Base-by-base conservation (phyloP, 345 rosid species). In the Citrus australasica region DNA sequence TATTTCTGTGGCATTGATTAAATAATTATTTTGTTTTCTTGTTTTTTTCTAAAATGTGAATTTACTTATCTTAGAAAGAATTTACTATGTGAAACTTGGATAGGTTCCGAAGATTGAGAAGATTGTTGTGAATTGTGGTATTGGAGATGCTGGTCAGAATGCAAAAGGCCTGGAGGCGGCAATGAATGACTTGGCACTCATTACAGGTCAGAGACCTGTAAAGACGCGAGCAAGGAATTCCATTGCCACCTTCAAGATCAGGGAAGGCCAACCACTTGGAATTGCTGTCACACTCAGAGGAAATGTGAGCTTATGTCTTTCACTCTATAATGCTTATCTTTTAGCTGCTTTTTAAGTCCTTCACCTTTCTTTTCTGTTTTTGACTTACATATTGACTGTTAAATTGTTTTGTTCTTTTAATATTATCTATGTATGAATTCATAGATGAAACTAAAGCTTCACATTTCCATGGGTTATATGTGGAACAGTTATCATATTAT, bases 41-140 rank as follows among this genome's bases (percentile, higher is more conserved):
- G 42, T 38, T 38, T 8, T 4, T 71, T 30, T 55, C 53, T 60
- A 5, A 17, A 60, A 22, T 58, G 11, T 72, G 35, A 24, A 60
- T 19, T 73, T n/a, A 25, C 6, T 59, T 38, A 8, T 30, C 60
- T 69, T 46, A 27, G 6, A 53, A 30, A 30, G 19, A 75, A 48
- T 6, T 32, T 46, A 19, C 30, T 7, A 22, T 46, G 71, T 63
- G 61, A 37, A 61, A 70, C 19, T 63, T 59, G 46, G 24, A 33
- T 76, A 92, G 98, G 97, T 92, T 79, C 99, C 99, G 0, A 93
- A 93, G 86, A 58, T 92, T 30, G 88, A 90, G 67, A 93, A 93
- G 89, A 83, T 93, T 78, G 97, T 92, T 71, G 94, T 95, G 85
- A 95, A 93, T 79, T 95, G 98, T 82, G 99, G 99, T 73, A 93